Conservation (phyloP, 768 basidiomycete genomes). For the Crepidotus variabilis region DNA sequence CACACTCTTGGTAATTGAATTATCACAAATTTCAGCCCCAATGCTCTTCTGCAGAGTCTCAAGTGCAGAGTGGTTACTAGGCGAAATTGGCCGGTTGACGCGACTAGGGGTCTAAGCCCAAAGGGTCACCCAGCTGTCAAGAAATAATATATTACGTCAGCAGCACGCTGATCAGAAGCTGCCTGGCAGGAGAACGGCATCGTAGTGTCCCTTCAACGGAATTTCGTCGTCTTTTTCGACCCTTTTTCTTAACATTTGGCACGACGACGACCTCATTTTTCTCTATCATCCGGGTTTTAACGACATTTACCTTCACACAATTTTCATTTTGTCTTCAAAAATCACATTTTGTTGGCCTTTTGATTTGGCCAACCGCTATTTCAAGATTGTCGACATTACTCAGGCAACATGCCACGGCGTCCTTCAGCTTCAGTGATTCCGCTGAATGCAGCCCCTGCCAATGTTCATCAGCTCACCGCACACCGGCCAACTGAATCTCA, state of each 20-base stretch:
- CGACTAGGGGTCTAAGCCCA: background rate
- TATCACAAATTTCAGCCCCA: too few species aligned
- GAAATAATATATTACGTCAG: background rate
- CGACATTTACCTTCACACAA: too few species aligned
- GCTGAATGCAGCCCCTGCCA: slow-evolving; percentile 22
- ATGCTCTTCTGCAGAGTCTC: too few species aligned
- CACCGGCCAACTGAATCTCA: slow-evolving; percentile 67
- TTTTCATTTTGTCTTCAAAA: background rate
- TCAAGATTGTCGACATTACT: background rate
- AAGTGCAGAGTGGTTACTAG: too few species aligned
- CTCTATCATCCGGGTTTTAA: background rate
- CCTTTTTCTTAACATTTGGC: background rate
- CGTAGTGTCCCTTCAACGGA: background rate
- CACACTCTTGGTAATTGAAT: too few species aligned
- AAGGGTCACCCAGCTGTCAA: background rate
- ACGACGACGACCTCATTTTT: background rate
- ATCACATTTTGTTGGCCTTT: background rate
- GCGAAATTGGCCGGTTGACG: too few species aligned
- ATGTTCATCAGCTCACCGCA: slow-evolving; percentile 38
- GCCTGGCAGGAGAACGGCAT: background rate
- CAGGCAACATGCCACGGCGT: slow-evolving; percentile 45
- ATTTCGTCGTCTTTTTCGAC: background rate
- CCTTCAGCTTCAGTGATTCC: slow-evolving; percentile 54
- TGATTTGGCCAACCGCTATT: background rate
- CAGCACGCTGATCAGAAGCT: background rate